phyloP scores from a whole-genome alignment of 148 eudicot genomes.

The Dysphania ambrosioides region DNA sequence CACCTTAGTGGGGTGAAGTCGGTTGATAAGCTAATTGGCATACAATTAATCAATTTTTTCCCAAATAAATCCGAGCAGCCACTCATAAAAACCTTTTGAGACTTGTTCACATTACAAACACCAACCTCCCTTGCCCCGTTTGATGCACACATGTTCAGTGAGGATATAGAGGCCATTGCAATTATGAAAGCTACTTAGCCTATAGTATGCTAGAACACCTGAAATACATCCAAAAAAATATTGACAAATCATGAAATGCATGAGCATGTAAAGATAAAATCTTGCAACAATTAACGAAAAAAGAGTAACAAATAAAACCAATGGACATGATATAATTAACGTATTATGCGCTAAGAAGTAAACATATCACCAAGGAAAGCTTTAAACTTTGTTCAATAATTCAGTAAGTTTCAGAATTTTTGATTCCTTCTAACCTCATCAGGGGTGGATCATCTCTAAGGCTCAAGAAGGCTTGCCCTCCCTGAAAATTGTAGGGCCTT shows the following conservation, averaged over 20 bases:
- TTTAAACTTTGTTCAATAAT: too few species aligned
- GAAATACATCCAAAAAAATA: not conserved
- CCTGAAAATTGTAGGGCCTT: too few species aligned
- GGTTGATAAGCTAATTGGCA: conserved; percentile 13
- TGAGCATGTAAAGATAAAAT: not conserved
- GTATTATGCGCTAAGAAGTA: too few species aligned
- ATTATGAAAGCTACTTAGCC: not conserved
- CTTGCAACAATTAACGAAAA: not conserved
- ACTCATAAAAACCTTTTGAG: conserved; percentile 20
- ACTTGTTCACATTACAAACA: conserved; percentile 22
- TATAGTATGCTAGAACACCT: conserved; percentile 10
- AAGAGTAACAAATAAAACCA: not conserved
- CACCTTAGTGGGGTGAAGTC: conserved; percentile 22
- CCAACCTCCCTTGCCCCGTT: conserved; percentile 26
- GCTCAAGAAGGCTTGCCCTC: too few species aligned
- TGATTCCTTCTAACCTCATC: too few species aligned
- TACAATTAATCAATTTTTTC: conserved; percentile 16
- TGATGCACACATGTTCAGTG: conserved; percentile 35
- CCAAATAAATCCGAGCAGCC: conserved; percentile 16
- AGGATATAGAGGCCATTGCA: conserved; percentile 48
- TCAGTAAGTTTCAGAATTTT: too few species aligned
- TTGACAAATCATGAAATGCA: not conserved
- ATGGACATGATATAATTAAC: too few species aligned
- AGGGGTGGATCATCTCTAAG: too few species aligned
- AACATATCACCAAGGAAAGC: too few species aligned